Conservation (phyloP, 345 rosid genomes). For the Diplotaxis tenuifolia region DNA sequence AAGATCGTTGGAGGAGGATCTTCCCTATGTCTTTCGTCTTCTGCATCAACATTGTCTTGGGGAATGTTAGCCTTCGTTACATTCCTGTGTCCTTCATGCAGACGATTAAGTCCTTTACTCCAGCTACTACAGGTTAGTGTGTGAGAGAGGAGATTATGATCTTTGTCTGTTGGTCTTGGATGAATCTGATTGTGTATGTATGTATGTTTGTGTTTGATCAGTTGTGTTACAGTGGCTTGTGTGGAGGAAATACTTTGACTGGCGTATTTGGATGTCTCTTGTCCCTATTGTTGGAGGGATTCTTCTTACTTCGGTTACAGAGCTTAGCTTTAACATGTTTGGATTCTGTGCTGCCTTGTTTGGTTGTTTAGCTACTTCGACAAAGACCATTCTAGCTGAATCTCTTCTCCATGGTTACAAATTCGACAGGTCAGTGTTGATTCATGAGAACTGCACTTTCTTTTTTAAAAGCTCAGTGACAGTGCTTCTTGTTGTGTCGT, state of each 20-base stretch:
- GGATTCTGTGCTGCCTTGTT: conserved; percentile 93
- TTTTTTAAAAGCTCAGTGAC: too few species aligned
- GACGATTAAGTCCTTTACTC: too few species aligned
- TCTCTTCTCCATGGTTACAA: conserved; percentile 96
- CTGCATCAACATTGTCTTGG: conserved; percentile 92
- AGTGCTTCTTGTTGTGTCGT: too few species aligned
- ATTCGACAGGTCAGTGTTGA: conserved; percentile 87
- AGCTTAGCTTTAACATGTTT: too few species aligned
- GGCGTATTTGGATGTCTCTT: conserved; percentile 96
- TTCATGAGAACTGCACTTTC: too few species aligned
- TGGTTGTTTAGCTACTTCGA: conserved; percentile 99
- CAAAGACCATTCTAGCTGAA: conserved; percentile 98
- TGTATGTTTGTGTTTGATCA: conserved; percentile 36
- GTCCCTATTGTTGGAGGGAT: conserved; percentile 98
- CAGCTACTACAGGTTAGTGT: too few species aligned
- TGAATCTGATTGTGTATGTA: conserved; percentile 33
- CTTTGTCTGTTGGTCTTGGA: background rate
- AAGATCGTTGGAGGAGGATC: conserved; percentile 94
- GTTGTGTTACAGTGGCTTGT: conserved; percentile 97
- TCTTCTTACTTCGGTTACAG: conserved; percentile 51
- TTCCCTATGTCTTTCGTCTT: conserved; percentile 98
- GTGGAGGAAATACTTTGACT: conserved; percentile 95
- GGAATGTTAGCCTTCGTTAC: conserved; percentile 62
- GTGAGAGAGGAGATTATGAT: too few species aligned
- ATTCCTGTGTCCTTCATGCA: too few species aligned